Evolutionary conservation across 192 early-diverging fungal species (phyloP).

Genomic region (Piromyces finnis): DNA sequence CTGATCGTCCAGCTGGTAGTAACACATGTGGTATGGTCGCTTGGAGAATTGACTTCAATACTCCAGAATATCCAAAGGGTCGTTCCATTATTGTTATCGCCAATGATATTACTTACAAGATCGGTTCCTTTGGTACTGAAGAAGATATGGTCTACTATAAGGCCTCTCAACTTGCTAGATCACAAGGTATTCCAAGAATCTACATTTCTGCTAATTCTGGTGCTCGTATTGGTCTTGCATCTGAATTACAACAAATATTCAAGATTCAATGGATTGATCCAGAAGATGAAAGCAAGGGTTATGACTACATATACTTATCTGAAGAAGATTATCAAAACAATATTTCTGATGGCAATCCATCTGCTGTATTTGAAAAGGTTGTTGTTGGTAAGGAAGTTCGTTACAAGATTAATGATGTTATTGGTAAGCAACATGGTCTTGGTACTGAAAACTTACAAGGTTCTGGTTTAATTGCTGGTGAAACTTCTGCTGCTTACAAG

Average conservation of each 20-base stretch:
- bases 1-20: constrained; percentile 58
- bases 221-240: constrained; percentile 91
- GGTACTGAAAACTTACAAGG: constrained; percentile 96
- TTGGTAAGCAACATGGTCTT: constrained; percentile 71
- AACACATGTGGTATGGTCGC: constrained; percentile 96
- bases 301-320: constrained; percentile 83
- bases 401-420: constrained; percentile 69
- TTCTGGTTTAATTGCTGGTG: constrained; percentile 93
- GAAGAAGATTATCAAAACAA: constrained; percentile 44
- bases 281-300: constrained; percentile 62
- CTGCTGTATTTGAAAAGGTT: constrained; percentile 4
- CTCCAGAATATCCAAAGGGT: constrained; percentile 84
- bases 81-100: constrained; percentile 83
- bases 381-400: constrained; percentile 53
- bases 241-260: constrained; percentile 75
- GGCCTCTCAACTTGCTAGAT: constrained; percentile 75
- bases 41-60: constrained; percentile 71
- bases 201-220: constrained; percentile 98
- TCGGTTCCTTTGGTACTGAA: constrained; percentile 86
- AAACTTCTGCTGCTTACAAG: constrained; percentile 83
- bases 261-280: constrained; percentile 72
- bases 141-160: constrained; percentile 88
- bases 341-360: constrained; percentile 24
- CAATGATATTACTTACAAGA: constrained; percentile 95
- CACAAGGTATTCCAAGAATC: constrained; percentile 64